A percentile compares a stretch with the other conserved stretches of the same genome.
phyloP scores from a whole-genome alignment of 768 basidiomycete species.

The Auricularia sp. region DNA sequence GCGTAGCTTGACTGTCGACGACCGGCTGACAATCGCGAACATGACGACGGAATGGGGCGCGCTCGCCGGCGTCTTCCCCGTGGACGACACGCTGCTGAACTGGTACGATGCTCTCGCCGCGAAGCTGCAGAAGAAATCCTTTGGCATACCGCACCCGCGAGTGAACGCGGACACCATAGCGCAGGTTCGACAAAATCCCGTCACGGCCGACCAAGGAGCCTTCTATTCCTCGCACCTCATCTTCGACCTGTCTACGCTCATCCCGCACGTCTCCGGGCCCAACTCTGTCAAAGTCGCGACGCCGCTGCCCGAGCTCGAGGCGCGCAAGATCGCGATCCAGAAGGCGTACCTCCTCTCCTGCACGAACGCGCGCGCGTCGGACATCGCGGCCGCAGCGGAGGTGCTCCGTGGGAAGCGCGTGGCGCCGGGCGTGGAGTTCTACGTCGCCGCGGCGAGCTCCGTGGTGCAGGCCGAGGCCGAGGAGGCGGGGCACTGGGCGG shows the following conservation, averaged over 20 bases:
- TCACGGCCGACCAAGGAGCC: conserved; percentile 65
- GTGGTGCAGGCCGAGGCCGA: conserved; percentile 88
- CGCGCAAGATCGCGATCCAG: conserved; percentile 67
- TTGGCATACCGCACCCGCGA: conserved; percentile 80
- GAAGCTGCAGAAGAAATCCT: conserved; percentile 68
- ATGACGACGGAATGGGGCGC: conserved; percentile 99
- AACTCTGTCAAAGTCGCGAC: conserved; percentile 98
- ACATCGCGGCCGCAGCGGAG: conserved; percentile 85
- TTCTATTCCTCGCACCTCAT: conserved; percentile 79
- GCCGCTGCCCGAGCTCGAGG: conserved; percentile 74
- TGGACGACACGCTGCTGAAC: conserved; percentile 65
- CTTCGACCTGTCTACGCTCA: conserved; percentile 86
- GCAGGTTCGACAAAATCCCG: conserved; percentile 6
- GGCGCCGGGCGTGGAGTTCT: conserved; percentile 88
- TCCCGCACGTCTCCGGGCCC: conserved; percentile 93
- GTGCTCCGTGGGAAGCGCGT: conserved; percentile 75
- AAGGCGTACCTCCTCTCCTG: conserved; percentile 98
- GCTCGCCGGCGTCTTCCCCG: conserved; percentile 88
- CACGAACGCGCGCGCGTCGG: conserved; percentile 93
- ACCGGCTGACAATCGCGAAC: conserved; percentile 93
- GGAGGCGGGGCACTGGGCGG: conserved; percentile 75
- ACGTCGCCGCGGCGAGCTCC: conserved; percentile 91
- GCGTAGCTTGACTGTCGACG: conserved; percentile 67
- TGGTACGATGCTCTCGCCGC: conserved; percentile 78
- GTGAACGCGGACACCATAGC: conserved; percentile 50